Evolutionary conservation across 805 yeast species (phyloP).

Genomic region (Pichia paraexigua): DNA sequence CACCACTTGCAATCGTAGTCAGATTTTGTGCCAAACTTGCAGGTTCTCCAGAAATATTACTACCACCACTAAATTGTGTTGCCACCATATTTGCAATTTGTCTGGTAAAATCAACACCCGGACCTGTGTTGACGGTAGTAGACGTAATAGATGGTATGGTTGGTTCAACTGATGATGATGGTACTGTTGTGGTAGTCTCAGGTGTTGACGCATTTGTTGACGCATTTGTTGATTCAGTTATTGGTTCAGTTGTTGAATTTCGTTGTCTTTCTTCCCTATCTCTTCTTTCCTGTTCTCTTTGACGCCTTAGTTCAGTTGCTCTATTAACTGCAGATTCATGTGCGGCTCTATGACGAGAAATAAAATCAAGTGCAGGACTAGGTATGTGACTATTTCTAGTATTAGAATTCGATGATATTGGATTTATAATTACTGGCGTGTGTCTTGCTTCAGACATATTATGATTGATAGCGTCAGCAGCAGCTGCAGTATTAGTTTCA

Average conservation of each 20-base stretch:
- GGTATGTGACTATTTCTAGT: neutral
- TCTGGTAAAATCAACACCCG: slow-evolving; percentile 6
- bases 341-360: slow-evolving; percentile 5
- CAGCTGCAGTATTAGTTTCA: neutral
- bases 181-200: neutral
- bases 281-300: neutral
- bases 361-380: neutral
- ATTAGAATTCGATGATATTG: neutral
- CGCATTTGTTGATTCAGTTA: neutral
- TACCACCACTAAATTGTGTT: slow-evolving; percentile 3
- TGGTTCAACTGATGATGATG: neutral
- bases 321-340: slow-evolving; percentile 6
- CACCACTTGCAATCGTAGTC: slow-evolving; percentile 1
- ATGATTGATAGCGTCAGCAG: neutral
- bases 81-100: slow-evolving; percentile 9
- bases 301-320: slow-evolving; percentile 3
- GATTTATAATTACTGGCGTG: neutral
- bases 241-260: neutral
- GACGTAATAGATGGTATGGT: too few relatives aligned
- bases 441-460: neutral
- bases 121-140: neutral
- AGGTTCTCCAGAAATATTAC: neutral
- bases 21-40: slow-evolving; percentile 4
- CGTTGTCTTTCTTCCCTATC: neutral
- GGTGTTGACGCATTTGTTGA: neutral